Base-by-base conservation (phyloP, 345 rosid genomes). In the Eucalyptus decipiens region DNA sequence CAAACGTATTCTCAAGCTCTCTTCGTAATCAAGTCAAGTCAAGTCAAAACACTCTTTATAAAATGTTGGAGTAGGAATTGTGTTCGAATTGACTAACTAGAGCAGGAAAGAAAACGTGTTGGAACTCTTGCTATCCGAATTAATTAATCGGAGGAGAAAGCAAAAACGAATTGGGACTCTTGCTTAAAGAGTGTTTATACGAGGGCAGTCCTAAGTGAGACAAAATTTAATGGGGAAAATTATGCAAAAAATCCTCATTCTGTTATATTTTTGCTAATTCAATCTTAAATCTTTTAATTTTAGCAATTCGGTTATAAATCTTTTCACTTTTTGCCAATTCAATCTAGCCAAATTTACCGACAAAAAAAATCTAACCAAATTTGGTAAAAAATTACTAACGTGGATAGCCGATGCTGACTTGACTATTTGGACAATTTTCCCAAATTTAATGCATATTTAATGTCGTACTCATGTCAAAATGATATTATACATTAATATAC, bases 281-380 rank as follows among this genome's bases (percentile, higher is more conserved):
- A 52, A 21, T 52, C 5, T 52, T 52, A 52, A 52, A 21, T 21
- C 0, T 52, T 52, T 52, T 52, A 52, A 21, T 52, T 52, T 19
- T 52, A 52, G 1, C 2, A 52, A 52, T 52, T 21, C 5, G 0
- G 2, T 52, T 52, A 3, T 52, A 51, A 51, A 1, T 52, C 2
- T 52, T 19, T 52, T 52, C 5, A 8, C 5, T 21, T 52, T 52
- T 52, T 52, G 0, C 58, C 5, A 18, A 52, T 52, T 52, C 58
- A 52, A 0, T 52, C 1, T 0, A 1, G 11, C 58, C 11, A 21
- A 52, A 52, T 52, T 52, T 52, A n/a, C n/a, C n/a, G n/a, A n/a
- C n/a, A n/a, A n/a, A n/a, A n/a, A n/a, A n/a, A n/a, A n/a, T n/a
- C 1, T 0, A 1, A 10, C 58, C 11, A 21, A 52, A 52, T 52